These are phyloP conservation scores for Tolypocladium pustulatum DNA, from an alignment of 2,329 filamentous ascomycete genomes.

Conservation along the genomic window DNA sequence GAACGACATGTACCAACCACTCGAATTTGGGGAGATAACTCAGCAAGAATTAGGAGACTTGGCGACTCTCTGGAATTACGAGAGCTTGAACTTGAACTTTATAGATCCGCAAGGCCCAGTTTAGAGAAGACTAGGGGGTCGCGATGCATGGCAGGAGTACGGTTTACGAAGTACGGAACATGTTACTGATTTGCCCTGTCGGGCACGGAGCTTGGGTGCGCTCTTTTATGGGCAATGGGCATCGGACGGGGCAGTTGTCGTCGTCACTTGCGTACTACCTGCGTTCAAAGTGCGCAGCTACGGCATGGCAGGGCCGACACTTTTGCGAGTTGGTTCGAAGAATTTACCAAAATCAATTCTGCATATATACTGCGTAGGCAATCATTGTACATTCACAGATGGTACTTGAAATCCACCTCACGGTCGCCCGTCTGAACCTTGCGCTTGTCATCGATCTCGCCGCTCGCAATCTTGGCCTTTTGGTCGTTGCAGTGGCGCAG, in stretches of 20 bases:
- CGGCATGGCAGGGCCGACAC: neutral
- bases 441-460: slow-evolving; percentile 31
- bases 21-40: slow-evolving; percentile 16
- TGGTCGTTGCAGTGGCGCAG: slow-evolving; percentile 31
- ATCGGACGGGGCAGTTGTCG: neutral
- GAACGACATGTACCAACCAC: slow-evolving; percentile 5
- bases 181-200: neutral
- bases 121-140: neutral
- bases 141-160: neutral
- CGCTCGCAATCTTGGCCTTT: slow-evolving; percentile 21
- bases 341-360: neutral
- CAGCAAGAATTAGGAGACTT: slow-evolving; percentile 22
- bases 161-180: too few relatives aligned
- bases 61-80: slow-evolving; percentile 22
- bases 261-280: neutral
- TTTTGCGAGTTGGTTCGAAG: neutral
- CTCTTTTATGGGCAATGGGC: neutral
- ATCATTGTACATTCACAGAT: slow-evolving; percentile 12
- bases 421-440: slow-evolving; percentile 34
- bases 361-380: neutral
- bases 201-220: neutral
- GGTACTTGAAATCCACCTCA: slow-evolving; percentile 37
- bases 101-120: slow-evolving; percentile 8
- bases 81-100: slow-evolving; percentile 21
- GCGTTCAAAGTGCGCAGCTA: neutral